A percentile compares a stretch with the other conserved stretches of the same genome.
These are phyloP conservation scores for maize (Zea mays) DNA, from an alignment of 176 grass and related monocot species.

Conservation along the genomic window Zm-B73-REFERENCE-NAM-5.0 NC_050096.1:266069501-266070000, in stretches of 20 bases:
- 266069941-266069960: constrained; percentile 76
- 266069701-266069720: constrained; percentile 69
- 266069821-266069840: background rate
- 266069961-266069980: constrained; percentile 74
- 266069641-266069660: constrained; percentile 64
- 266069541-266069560: constrained; percentile 88
- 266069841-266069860: constrained; percentile 15
- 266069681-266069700: constrained; percentile 70
- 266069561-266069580: background rate
- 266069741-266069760: constrained; percentile 69
- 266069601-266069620: constrained; percentile 30
- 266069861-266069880: constrained; percentile 23
- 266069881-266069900: constrained; percentile 9
- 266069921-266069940: constrained; percentile 79
- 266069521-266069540: constrained; percentile 62
- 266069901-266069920: constrained; percentile 81
- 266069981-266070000: constrained; percentile 95
- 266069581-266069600: constrained; percentile 1
- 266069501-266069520: constrained; percentile 67
- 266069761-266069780: constrained; percentile 69
- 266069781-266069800: constrained; percentile 81
- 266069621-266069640: constrained; percentile 68
- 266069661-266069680: constrained; percentile 62
- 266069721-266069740: constrained; percentile 75
- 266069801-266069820: constrained; percentile 12